Conservation (phyloP, 768 basidiomycete genomes). For the Arthromyces matolae region DNA sequence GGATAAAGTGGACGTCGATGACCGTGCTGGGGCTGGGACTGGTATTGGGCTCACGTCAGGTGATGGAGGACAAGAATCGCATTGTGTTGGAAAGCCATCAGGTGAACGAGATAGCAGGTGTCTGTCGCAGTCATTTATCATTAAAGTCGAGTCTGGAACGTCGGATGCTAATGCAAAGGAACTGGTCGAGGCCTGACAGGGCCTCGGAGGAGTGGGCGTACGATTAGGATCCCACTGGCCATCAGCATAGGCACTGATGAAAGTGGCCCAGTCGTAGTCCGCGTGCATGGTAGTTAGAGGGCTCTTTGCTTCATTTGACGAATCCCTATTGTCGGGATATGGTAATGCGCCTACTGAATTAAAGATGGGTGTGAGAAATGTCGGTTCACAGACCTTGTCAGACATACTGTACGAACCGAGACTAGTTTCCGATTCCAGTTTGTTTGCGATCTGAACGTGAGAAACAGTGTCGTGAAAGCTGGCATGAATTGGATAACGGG, state of each 20-base stretch:
- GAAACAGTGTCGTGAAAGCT: slow-evolving; percentile 8
- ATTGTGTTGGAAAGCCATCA: background rate
- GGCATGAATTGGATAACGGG: background rate
- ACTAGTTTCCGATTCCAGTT: slow-evolving; percentile 21
- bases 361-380: background rate
- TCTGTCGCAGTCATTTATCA: background rate
- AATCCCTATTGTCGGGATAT: slow-evolving; percentile 18
- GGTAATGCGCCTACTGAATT: slow-evolving; percentile 17
- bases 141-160: background rate
- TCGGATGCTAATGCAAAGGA: slow-evolving; percentile 9
- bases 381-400: background rate
- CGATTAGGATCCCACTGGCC: slow-evolving; percentile 80
- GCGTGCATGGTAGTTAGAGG: slow-evolving; percentile 12
- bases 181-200: slow-evolving; percentile 12
- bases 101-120: background rate
- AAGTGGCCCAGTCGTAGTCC: slow-evolving; percentile 66
- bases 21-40: slow-evolving; percentile 2
- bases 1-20: slow-evolving; percentile 12
- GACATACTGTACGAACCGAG: slow-evolving; percentile 20
- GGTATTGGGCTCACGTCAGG: background rate
- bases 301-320: background rate
- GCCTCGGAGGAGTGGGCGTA: slow-evolving; percentile 56
- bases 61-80: background rate
- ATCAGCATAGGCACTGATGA: slow-evolving; percentile 69
- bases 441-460: slow-evolving; percentile 23